These are phyloP conservation scores for Lactarius sp. DNA, from an alignment of 768 basidiomycete species.

Conservation along the genomic window DNA sequence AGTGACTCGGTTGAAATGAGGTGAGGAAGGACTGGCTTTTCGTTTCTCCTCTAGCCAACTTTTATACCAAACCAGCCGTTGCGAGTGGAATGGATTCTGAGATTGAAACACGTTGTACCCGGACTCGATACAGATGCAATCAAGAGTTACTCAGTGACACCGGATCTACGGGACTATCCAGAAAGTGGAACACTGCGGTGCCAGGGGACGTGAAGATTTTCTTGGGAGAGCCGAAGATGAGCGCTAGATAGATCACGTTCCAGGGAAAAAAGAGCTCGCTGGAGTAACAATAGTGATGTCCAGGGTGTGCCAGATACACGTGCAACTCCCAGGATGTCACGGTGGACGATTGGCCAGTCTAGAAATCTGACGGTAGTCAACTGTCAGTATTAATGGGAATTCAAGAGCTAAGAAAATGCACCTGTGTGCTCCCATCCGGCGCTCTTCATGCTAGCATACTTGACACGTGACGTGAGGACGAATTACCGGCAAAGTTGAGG, in stretches of 20 bases:
- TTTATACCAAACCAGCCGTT: conserved; percentile 11
- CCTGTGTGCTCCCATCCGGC: background rate
- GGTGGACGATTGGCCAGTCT: background rate
- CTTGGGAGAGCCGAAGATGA: background rate
- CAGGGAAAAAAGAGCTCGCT: background rate
- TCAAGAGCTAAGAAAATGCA: background rate
- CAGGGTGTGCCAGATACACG: background rate
- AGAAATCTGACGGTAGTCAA: background rate
- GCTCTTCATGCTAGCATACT: background rate
- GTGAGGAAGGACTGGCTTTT: background rate
- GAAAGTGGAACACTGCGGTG: background rate
- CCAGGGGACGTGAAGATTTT: background rate
- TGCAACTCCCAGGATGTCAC: background rate
- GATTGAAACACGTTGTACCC: background rate
- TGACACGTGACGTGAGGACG: background rate
- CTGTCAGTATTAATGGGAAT: background rate
- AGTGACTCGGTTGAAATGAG: background rate
- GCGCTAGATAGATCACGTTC: background rate
- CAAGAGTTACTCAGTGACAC: background rate
- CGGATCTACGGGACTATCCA: background rate
- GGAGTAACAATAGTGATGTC: background rate
- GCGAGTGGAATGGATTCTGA: no score
- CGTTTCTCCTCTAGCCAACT: background rate
- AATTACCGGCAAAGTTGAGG: background rate
- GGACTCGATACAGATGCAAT: background rate